Evolutionary conservation across 1,284 basidiomycete genomes (phyloP).

Genomic region (Moniliophthora roreri): DNA sequence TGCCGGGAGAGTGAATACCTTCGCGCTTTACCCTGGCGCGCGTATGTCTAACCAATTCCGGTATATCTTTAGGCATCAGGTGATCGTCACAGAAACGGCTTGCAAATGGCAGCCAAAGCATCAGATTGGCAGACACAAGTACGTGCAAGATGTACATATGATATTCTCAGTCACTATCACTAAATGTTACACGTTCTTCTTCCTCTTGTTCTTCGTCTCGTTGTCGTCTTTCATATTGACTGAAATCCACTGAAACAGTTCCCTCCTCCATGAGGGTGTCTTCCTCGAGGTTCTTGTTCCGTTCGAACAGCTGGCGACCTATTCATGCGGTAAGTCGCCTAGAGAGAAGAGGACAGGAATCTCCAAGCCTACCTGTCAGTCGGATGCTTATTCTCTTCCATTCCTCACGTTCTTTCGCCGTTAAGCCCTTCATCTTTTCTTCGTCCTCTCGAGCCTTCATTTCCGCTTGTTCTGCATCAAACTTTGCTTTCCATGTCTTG

Average conservation of each 20-base stretch:
- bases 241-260: constrained; percentile 81
- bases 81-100: constrained; percentile 18
- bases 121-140: too few species aligned
- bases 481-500: constrained; percentile 77
- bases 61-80: background rate
- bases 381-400: constrained; percentile 67
- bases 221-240: constrained; percentile 77
- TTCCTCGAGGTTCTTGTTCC: constrained; percentile 74
- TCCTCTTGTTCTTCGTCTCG: constrained; percentile 52
- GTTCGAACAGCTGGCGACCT: constrained; percentile 91
- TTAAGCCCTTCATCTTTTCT: constrained; percentile 75
- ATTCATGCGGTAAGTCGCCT: background rate
- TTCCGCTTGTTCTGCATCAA: constrained; percentile 65
- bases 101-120: too few species aligned
- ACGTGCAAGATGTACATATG: too few species aligned
- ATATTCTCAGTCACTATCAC: constrained; percentile 79
- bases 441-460: constrained; percentile 76
- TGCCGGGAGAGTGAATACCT: too few species aligned
- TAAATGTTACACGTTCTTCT: constrained; percentile 66
- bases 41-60: too few species aligned
- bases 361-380: constrained; percentile 57
- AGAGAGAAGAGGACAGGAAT: background rate
- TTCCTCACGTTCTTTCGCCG: constrained; percentile 89
- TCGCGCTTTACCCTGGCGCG: too few species aligned
- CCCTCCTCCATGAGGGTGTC: constrained; percentile 82